A percentile compares a stretch with the other conserved stretches of the same genome.
Evolutionary conservation across 2,329 filamentous ascomycete species (phyloP).

Genomic region (Polytolypa hystricis): DNA sequence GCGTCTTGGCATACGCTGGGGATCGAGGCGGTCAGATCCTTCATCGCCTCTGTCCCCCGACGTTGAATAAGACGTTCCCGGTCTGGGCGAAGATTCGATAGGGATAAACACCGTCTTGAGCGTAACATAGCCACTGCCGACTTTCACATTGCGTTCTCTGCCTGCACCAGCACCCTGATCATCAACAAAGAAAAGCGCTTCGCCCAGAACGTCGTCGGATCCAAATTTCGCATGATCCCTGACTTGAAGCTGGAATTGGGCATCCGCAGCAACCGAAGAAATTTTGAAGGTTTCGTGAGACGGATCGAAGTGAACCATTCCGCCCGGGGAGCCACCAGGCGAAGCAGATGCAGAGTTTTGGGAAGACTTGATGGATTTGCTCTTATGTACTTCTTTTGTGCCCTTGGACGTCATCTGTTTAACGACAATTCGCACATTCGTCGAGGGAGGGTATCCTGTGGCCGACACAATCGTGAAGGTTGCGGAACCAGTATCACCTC

Average conservation of each 20-base stretch:
- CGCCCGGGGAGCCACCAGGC: slow-evolving; percentile 23
- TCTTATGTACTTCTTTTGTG: slow-evolving; percentile 75
- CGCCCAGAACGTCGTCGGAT: slow-evolving; percentile 72
- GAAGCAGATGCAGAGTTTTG: slow-evolving; percentile 21
- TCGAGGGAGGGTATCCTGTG: slow-evolving; percentile 60
- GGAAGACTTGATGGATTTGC: slow-evolving; percentile 69
- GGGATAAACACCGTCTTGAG: slow-evolving; percentile 62
- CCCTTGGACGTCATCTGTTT: slow-evolving; percentile 56
- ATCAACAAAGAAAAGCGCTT: slow-evolving; percentile 82
- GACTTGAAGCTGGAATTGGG: slow-evolving; percentile 75
- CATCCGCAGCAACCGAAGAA: slow-evolving; percentile 60
- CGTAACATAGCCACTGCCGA: slow-evolving; percentile 61
- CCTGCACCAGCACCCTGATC: slow-evolving; percentile 56
- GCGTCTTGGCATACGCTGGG: slow-evolving; percentile 32
- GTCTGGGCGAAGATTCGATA: slow-evolving; percentile 33
- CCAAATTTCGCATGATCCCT: slow-evolving; percentile 79
- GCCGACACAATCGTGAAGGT: slow-evolving; percentile 71
- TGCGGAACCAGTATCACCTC: slow-evolving; percentile 59
- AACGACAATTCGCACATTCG: slow-evolving; percentile 69
- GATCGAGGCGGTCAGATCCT: slow-evolving; percentile 25
- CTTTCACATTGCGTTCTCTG: slow-evolving; percentile 60
- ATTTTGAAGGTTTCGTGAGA: slow-evolving; percentile 64
- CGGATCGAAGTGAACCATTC: slow-evolving; percentile 54
- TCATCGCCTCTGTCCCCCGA: slow-evolving; percentile 16
- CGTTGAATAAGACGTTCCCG: slow-evolving; percentile 26